Percentiles rank a stretch among this genome's conserved stretches.
Evolutionary conservation across 805 yeast species (phyloP).

Genomic region (Aciculoconidium aculeatum): DNA sequence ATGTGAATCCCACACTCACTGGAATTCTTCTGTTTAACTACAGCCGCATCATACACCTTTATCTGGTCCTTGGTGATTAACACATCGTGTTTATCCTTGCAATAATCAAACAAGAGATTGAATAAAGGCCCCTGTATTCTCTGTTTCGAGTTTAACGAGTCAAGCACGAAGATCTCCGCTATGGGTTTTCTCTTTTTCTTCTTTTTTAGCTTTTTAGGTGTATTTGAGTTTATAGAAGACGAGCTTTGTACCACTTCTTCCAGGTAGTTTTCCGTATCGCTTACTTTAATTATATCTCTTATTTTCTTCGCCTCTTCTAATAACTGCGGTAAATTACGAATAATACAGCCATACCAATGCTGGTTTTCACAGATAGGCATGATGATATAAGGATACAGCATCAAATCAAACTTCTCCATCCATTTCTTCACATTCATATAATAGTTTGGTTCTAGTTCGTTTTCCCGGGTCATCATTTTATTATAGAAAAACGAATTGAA

Average conservation of each 20-base stretch:
- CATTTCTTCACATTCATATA: conserved; percentile 69
- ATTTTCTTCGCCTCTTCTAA: conserved; percentile 10
- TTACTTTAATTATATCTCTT: conserved; percentile 3
- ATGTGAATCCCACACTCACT: conserved; percentile 96
- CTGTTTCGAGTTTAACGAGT: conserved; percentile 69
- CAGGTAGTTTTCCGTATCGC: neutral
- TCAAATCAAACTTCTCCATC: conserved; percentile 62
- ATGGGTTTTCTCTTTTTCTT: conserved; percentile 3
- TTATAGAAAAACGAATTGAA: conserved; percentile 84
- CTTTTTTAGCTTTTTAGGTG: conserved; percentile 1
- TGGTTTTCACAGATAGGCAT: conserved; percentile 75
- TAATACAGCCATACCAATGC: conserved; percentile 87
- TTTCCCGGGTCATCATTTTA: conserved; percentile 39
- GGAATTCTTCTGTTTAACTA: conserved; percentile 81
- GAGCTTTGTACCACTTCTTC: conserved; percentile 2
- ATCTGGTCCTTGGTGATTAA: conserved; percentile 44
- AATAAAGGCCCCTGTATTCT: conserved; percentile 48
- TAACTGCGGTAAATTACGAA: conserved; percentile 46
- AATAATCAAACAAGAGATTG: conserved; percentile 59
- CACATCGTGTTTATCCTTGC: conserved; percentile 53
- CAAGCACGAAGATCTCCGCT: conserved; percentile 56
- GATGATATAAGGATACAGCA: conserved; percentile 53
- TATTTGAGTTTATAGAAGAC: neutral
- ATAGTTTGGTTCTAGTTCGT: conserved; percentile 26
- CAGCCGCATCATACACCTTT: conserved; percentile 43